Base-by-base conservation (phyloP, 176 grass and related monocot species). In the Carex kokanica region DNA sequence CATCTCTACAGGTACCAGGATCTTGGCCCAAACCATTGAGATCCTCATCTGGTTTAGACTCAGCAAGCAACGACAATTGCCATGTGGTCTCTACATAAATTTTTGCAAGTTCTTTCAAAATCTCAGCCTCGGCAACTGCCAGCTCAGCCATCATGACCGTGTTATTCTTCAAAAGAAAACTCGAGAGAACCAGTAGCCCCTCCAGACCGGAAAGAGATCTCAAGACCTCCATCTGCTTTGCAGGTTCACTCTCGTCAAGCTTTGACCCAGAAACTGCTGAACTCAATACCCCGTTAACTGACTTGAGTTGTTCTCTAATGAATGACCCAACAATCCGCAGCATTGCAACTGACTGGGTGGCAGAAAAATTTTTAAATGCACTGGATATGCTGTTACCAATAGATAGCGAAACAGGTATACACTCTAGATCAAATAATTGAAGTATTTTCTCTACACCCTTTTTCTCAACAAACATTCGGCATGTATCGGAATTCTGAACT, bases 391-490 rank as follows among this genome's bases (percentile, higher is more conserved):
- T 90, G 81, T 89, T 86, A 57, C 90, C 88, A 85, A 92, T 85
- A 10, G 93, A 90, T 25, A 86, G 88, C 69, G 57, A 60, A 65
- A 83, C 82, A 57, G 90, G 90, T 67, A 92, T 78, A 64, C 68
- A 78, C 49, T 89, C 86, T 51, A 95, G 70, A 69, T 86, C 92
- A 21, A 95, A 95, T 69, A 95, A 82, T 78, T 87, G 89, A 84
- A 95, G 93, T 72, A 95, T 85, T 66, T 86, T 78, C 86, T 95
- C 93, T 63, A 95, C 86, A 47, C 93, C 93, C 38, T 90, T 95
- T 79, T 90, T 88, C 49, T 95, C 93, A 81, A 90, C 81, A 73
- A 95, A 95, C 72, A 89, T 23, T 71, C 87, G 87, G 64, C 90
- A 92, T 25, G 88, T 92, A 69, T 92, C 90, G 83, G 88, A 77